A percentile compares a stretch with the other conserved stretches of the same genome.
These are phyloP conservation scores for Phaeosphaeria sp. DNA, from an alignment of 2,329 filamentous ascomycete genomes.

Conservation along the genomic window DNA sequence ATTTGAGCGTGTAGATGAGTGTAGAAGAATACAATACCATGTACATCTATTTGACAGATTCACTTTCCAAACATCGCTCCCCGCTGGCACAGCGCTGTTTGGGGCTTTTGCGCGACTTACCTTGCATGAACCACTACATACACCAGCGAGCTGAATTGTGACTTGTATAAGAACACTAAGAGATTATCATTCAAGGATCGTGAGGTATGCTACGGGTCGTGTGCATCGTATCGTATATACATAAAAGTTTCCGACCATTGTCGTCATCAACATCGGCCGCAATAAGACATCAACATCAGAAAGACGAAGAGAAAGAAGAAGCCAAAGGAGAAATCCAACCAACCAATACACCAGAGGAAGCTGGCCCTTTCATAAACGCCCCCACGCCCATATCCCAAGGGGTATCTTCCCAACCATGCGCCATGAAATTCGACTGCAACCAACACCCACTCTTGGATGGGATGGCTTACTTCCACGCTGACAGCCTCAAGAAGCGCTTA, in stretches of 20 bases:
- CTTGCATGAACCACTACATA: too few relatives aligned
- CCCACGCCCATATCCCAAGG: constrained; percentile 4
- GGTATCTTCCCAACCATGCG: not conserved
- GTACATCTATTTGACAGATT: too few relatives aligned
- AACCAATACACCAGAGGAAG: constrained; percentile 29
- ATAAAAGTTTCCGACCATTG: constrained; percentile 10
- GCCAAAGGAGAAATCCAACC: constrained; percentile 11
- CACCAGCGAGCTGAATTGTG: too few relatives aligned
- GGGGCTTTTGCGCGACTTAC: too few relatives aligned
- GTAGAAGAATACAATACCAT: too few relatives aligned
- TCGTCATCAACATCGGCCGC: constrained; percentile 3
- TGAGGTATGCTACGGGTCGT: constrained; percentile 16
- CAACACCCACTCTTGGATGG: not conserved
- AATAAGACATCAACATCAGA: constrained; percentile 10
- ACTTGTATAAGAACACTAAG: constrained; percentile 1
- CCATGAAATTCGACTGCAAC: constrained; percentile 3
- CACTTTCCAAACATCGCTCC: too few relatives aligned
- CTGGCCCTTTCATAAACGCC: constrained; percentile 28
- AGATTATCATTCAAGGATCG: constrained; percentile 32
- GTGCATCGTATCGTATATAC: not conserved
- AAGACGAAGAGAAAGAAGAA: constrained; percentile 14
- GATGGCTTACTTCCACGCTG: constrained; percentile 36
- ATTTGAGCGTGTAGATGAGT: too few relatives aligned
- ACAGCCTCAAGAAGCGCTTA: constrained; percentile 44
- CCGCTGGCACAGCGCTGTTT: too few relatives aligned